Evolutionary conservation across 176 grass and related monocot species (phyloP), one percentile per base, ranked within the genome.

Genomic region (Neostapfia colusana): DNA sequence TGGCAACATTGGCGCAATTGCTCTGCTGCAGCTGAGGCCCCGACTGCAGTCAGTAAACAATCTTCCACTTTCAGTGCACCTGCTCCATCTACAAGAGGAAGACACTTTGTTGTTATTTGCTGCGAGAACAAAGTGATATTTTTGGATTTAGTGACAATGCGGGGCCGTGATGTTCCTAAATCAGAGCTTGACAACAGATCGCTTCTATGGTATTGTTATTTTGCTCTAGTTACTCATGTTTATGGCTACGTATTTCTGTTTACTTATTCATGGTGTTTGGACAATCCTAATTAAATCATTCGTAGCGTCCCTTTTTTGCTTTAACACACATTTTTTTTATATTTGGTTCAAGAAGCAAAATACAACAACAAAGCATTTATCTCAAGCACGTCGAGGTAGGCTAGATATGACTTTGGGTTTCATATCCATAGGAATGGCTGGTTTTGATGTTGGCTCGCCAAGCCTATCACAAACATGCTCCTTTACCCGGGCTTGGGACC

Each of bases 111-210:
- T 72, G 92, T 99, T 35, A 95, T 99, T 92, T 99, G 92, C 46
- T 99, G 95, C 59, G 95, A 95, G 83, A 99, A 99, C 63, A 99
- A 99, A 88, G 95, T 88, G 43, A 99, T 95, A 71, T 99, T 99
- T 89, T 83, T 99, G 78, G 95, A 95, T 85, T 88, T 99, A 46
- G 95, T 99, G 42, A 99, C 95, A 63, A 95, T 99, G 95, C 68
- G 89, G 45, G 95, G 95, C 13, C 95, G 87, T 35, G 92, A 99
- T 88, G 95, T 99, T 78, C 95, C 92, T 38, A 99, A 92, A 73
- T 87, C 90, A 73, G 95, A 99, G 81, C 91, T 99, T 82, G 95
- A 99, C 61, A 99, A 99, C 79, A 93, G 86, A 50, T 95, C 95
- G 42, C 91, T 99, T 90, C 87, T 99, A 65, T 99, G 95, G 95